Evolutionary conservation across 495 filamentous ascomycete genomes (phyloP), one percentile per base, ranked within the genome.

Genomic region (Trichoderma parareesei): DNA sequence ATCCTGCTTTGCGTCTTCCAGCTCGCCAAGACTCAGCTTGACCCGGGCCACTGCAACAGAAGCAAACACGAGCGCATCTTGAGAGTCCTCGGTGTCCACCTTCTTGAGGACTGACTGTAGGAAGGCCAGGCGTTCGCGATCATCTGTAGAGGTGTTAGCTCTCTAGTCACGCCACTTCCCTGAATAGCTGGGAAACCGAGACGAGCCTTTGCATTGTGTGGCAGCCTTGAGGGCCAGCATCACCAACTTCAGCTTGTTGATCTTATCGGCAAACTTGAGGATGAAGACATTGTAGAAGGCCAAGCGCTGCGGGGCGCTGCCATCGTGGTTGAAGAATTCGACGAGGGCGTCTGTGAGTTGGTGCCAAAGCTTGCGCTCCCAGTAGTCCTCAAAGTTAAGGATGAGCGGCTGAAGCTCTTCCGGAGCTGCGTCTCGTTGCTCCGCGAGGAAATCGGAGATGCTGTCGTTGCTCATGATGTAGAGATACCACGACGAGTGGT

Each of bases 351-450:
- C 89, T 42, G 94, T 99, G 61, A 99, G 92, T 77, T 99, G 92
- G 78, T 99, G 95, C 94, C 94, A 99, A 78, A 99, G 84, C 79
- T 96, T 95, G 67, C 94, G 89, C 80, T 99, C 94, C 95, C 94
- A 98, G 76, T 84, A 90, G 74, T 97, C 92, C 84, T 99, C 94
- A 67, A 98, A 96, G 66, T 87, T 87, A 68, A 98, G 85, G 78
- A 97, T 92, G 70, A 88, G 84, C 70, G 87, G 82, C 76, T 97
- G 93, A 62, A 94, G 84, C 72, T 96, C 89, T 65, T 90, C 88
- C 64, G 93, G 91, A 71, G 92, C 89, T 71, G 88, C 85, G 68
- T 87, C 85, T 74, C 93, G 90, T 81, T 94, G 90, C 65, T 93
- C 88, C 65, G 83, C 84, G 65, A 99, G 88, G 81, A 97, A 93